Evolutionary conservation across 768 basidiomycete species (phyloP).

Genomic region (Rhodotorula taiwanensis): DNA sequence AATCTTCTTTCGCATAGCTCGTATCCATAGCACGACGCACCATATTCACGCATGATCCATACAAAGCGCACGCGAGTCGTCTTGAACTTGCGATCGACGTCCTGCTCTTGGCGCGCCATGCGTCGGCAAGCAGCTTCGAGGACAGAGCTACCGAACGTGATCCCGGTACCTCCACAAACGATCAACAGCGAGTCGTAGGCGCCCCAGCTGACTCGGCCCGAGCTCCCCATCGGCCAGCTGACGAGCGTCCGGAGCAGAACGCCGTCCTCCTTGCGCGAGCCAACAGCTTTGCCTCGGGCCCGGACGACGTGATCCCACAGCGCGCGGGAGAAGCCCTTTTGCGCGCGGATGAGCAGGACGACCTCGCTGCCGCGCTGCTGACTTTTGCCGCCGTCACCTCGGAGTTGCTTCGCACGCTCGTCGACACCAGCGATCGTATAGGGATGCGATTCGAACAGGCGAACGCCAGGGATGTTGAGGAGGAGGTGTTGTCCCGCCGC

Average conservation of each 20-base stretch:
- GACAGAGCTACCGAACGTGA: slow-evolving; percentile 63
- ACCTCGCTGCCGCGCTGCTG: slow-evolving; percentile 51
- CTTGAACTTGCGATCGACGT: slow-evolving; percentile 31
- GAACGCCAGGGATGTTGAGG: slow-evolving; percentile 60
- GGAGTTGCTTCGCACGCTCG: slow-evolving; percentile 22
- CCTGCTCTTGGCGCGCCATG: slow-evolving; percentile 43
- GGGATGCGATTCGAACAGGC: slow-evolving; percentile 60
- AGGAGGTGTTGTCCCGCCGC: slow-evolving; percentile 73
- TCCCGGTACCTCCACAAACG: slow-evolving; percentile 66
- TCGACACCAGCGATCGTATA: slow-evolving; percentile 64
- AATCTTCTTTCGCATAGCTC: fast-evolving
- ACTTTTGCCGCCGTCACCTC: slow-evolving; percentile 1
- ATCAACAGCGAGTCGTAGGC: slow-evolving; percentile 57
- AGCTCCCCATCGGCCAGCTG: slow-evolving; percentile 65
- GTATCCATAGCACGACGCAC: slow-evolving; percentile 44
- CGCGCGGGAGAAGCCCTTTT: slow-evolving; percentile 61
- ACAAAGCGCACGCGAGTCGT: slow-evolving; percentile 62
- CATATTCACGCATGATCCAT: slow-evolving; percentile 69
- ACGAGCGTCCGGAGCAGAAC: slow-evolving; percentile 56
- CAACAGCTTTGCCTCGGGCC: slow-evolving; percentile 40
- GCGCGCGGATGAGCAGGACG: slow-evolving; percentile 62
- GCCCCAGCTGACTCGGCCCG: slow-evolving; percentile 57
- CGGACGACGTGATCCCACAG: slow-evolving; percentile 56
- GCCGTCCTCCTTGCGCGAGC: slow-evolving; percentile 44
- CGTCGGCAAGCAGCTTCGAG: slow-evolving; percentile 51